Base-by-base conservation (phyloP, 495 filamentous ascomycete species). In the Collariella sp. region DNA sequence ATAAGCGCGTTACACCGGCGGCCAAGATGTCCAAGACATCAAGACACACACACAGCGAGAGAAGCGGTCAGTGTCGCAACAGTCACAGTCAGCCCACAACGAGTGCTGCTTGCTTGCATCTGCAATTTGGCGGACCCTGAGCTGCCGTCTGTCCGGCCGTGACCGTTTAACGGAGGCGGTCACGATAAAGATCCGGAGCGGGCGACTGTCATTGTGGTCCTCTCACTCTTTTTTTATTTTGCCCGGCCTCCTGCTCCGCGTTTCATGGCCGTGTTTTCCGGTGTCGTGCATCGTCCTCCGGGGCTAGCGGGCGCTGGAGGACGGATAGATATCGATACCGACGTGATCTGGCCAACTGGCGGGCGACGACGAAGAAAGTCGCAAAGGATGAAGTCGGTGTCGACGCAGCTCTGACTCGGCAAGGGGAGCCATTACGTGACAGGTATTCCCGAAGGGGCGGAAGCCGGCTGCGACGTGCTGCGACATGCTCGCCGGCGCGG, bases 381-480 rank as follows among this genome's bases (percentile, higher is more conserved):
- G 35, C 5, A 10, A 13, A 6, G 12, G 35, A n/a, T 13, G 40
- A 20, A 42, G 22, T 19, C 16, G 16, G 9, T 39, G 43, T 16
- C 24, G 46, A 36, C 40, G 19, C 26, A 44, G n/a, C 36, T 54
- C 51, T 65, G 67, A 67, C 62, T 72, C 67, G 72, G 67, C 60
- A 67, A 54, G 67, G 52, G 61, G 67, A 62, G 56, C 67, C 67
- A 77, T 77, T 77, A 77, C 74, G 74, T 77, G 72, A 77, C 63
- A 71, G 60, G 67, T 71, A 73, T 70, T 71, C 66, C 63, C 63
- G 55, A 67, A 62, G 34, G 55, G 64, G 68, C 58, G 62, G 58
- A 52, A 56, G 60, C 66, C 57, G 50, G 62, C 57, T 52, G 56
- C 50, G 50, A 51, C 50, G 50, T 44, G 62, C n/a, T n/a, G n/a